phyloP scores from a whole-genome alignment of 495 filamentous ascomycete species.

The Hypoxylon subgilvum region DNA sequence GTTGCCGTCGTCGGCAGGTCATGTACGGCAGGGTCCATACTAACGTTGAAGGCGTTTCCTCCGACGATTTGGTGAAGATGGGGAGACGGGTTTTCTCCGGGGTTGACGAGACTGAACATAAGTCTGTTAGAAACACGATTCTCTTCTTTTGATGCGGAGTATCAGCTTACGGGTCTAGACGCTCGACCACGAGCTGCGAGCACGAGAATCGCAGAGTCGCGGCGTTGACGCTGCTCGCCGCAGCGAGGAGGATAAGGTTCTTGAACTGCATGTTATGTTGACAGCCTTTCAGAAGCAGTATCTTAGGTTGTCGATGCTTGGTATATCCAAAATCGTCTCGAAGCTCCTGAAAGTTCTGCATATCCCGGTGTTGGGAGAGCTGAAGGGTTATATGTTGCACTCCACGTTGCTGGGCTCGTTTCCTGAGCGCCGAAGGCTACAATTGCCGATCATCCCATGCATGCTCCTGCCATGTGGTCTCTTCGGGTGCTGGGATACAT shows the following conservation, averaged over 20 bases:
- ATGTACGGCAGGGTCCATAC: slow-evolving; percentile 41
- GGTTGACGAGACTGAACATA: slow-evolving; percentile 41
- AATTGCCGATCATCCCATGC: slow-evolving; percentile 40
- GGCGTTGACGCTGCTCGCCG: slow-evolving; percentile 40
- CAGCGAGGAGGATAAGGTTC: slow-evolving; percentile 37
- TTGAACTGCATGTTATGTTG: slow-evolving; percentile 32
- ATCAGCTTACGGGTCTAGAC: slow-evolving; percentile 48
- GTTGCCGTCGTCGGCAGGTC: slow-evolving; percentile 43
- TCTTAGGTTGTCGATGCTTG: slow-evolving; percentile 1
- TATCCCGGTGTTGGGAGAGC: slow-evolving; percentile 3
- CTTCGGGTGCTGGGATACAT: slow-evolving; percentile 21
- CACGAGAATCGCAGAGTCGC: slow-evolving; percentile 53
- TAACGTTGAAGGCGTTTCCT: slow-evolving; percentile 46
- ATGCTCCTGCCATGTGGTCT: slow-evolving; percentile 25
- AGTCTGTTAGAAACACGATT: slow-evolving; percentile 16
- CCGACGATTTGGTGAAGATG: slow-evolving; percentile 47
- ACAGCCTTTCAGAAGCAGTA: slow-evolving; percentile 12
- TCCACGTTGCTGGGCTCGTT: slow-evolving; percentile 5
- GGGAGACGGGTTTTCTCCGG: slow-evolving; percentile 38
- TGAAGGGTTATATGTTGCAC: slow-evolving; percentile 34
- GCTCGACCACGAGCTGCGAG: slow-evolving; percentile 52
- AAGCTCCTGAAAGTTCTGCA: slow-evolving; percentile 1
- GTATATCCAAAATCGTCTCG: slow-evolving; percentile 11
- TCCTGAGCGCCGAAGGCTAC: slow-evolving; percentile 24
- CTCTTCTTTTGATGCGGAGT: neutral